These are phyloP conservation scores for Trichoderma harzianum DNA, from an alignment of 2,329 filamentous ascomycete species.

Conservation along the genomic window DNA sequence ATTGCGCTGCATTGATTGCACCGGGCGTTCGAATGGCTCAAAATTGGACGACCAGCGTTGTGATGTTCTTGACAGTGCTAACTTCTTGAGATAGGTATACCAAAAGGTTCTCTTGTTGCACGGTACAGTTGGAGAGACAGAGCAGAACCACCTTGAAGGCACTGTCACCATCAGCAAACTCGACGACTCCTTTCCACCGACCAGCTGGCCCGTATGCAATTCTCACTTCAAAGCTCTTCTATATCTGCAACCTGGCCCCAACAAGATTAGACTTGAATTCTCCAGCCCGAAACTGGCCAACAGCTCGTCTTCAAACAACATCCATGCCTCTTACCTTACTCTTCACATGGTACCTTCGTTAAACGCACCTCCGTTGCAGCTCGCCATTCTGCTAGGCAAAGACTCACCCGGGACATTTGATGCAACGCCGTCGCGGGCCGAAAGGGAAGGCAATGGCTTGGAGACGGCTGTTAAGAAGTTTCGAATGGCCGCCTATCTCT, in stretches of 20 bases:
- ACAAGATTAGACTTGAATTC: constrained; percentile 85
- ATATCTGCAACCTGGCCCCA: constrained; percentile 87
- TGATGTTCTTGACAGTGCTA: constrained; percentile 5
- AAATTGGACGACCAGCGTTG: background rate
- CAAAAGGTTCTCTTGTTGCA: constrained; percentile 84
- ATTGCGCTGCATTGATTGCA: background rate
- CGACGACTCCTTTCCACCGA: constrained; percentile 80
- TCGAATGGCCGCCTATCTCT: constrained; percentile 90
- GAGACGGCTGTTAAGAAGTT: constrained; percentile 84
- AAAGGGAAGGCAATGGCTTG: constrained; percentile 77
- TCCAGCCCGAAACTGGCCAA: constrained; percentile 75
- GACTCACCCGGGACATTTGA: constrained; percentile 88
- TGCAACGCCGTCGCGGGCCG: constrained; percentile 68
- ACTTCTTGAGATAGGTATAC: constrained; percentile 64
- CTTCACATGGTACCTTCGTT: constrained; percentile 82
- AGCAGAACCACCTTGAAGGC: constrained; percentile 69
- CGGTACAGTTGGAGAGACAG: constrained; percentile 74
- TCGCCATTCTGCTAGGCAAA: constrained; percentile 82
- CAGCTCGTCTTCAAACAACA: constrained; percentile 60
- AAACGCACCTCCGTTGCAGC: constrained; percentile 77
- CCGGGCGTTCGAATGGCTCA: background rate
- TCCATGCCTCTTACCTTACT: constrained; percentile 76
- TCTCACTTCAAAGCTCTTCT: constrained; percentile 90
- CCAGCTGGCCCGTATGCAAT: constrained; percentile 80
- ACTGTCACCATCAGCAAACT: constrained; percentile 74